Evolutionary conservation across 1,284 basidiomycete species (phyloP), one percentile per base, ranked within the genome.

Genomic region (Coniferiporia sulphurascens): DNA sequence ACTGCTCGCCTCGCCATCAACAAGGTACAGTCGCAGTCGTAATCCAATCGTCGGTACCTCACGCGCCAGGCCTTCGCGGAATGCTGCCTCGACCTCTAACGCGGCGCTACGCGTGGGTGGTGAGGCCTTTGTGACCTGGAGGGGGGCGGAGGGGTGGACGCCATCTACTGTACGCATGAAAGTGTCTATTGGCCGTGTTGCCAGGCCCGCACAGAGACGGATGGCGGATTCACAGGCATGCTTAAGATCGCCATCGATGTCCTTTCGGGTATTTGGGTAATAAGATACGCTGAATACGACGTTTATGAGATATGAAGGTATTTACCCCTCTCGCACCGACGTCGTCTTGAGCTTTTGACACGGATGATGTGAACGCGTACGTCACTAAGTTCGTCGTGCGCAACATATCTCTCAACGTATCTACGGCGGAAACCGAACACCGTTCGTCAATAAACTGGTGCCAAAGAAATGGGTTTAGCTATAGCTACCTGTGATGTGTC

Each of bases 201-300:
- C 78, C 0, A 74, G 70, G 41, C 77, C 72, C 1, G 84, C 78
- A 62, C 84, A 85, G n/a, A 81, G 73, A 1, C 78, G 71, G 62
- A 97, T 95, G 48, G 93, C 79, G 43, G 84, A 82, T 73, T 95
- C 92, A 73, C 93, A 96, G 0, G 86, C 86, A 32, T 77, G 77
- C 68, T 91, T 90, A 48, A 96, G 81, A 50, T 89, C 88, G 56
- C 86, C 80, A 71, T 96, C 94, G 61, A 96, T 87, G 61, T 87
- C 87, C 87, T 93, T 68, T 38, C 48, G n/a, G 34, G 13, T 1
- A 49, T 51, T 55, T 13, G 17, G 43, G 6, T 43, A 32, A 44
- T 32, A 22, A 50, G 12, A 27, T 1, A 48, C 38, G 43, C 8
- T 35, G 38, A 22, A 17, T 15, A 8, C 38, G 9, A 41, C 38